Conservation (phyloP, 1,284 basidiomycete genomes). For the Pseudozyma thailandica region DNA sequence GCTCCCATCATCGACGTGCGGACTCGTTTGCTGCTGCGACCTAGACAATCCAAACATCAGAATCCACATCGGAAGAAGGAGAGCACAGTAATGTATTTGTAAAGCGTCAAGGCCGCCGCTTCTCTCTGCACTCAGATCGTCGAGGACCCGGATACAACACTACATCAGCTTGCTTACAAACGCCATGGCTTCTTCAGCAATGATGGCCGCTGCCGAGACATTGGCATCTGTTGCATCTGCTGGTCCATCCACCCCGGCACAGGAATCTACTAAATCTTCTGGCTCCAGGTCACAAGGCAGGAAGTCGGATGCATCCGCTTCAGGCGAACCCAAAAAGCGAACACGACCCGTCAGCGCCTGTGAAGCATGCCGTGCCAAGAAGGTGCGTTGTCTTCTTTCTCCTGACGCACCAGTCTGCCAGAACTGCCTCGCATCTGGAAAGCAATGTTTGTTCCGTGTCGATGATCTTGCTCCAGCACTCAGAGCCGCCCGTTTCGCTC, state of each 20-base stretch:
- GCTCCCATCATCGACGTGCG: too few species aligned
- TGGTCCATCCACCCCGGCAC: conserved; percentile 34
- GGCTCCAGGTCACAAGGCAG: conserved; percentile 10
- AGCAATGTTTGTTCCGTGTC: conserved; percentile 60
- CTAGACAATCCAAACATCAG: too few species aligned
- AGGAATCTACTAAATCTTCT: conserved; percentile 5
- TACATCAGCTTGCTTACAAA: not conserved
- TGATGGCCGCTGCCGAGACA: conserved; percentile 54
- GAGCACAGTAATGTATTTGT: too few species aligned
- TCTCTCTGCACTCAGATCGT: not conserved
- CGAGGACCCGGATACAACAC: not conserved
- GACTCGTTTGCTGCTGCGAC: too few species aligned
- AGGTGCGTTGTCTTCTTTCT: conserved; percentile 58
- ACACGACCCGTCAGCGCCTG: conserved; percentile 62
- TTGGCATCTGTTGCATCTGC: conserved; percentile 49
- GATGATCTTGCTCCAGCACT: conserved; percentile 60
- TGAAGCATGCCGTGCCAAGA: conserved; percentile 60
- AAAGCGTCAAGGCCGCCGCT: not conserved
- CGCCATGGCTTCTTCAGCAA: conserved; percentile 42
- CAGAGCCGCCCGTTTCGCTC: conserved; percentile 54
- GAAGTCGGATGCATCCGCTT: conserved; percentile 12
- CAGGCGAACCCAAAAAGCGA: conserved; percentile 55
- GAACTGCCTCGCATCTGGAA: conserved; percentile 55
- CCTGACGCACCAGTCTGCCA: conserved; percentile 59
- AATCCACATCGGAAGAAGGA: too few species aligned